phyloP scores from a whole-genome alignment of 2,329 filamentous ascomycete species.

The Fusarium sp. region DNA sequence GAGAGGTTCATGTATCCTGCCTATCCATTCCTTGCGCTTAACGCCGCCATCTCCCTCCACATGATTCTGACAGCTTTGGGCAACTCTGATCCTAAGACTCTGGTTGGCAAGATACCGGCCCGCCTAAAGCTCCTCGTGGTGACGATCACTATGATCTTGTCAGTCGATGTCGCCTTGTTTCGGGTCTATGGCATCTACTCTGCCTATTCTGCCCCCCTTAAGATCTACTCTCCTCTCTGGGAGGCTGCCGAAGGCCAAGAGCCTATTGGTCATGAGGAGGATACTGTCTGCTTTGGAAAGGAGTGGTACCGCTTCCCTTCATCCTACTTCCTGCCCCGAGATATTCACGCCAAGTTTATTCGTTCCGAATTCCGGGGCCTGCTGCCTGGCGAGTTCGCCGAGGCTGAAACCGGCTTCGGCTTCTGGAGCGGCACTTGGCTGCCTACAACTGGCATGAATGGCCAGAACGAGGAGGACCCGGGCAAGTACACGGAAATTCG shows the following conservation, averaged over 20 bases:
- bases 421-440: constrained; percentile 89
- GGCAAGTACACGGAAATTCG: constrained; percentile 87
- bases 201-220: constrained; percentile 86
- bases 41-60: constrained; percentile 88
- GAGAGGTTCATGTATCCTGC: constrained; percentile 99
- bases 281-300: constrained; percentile 90
- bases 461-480: constrained; percentile 87
- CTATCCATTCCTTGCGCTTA: constrained; percentile 91
- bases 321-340: constrained; percentile 89
- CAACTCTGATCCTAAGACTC: constrained; percentile 75
- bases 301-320: constrained; percentile 99
- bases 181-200: constrained; percentile 84
- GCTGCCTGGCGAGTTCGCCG: constrained; percentile 90
- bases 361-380: constrained; percentile 92
- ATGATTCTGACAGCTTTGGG: constrained; percentile 84
- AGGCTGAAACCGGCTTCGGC: constrained; percentile 78
- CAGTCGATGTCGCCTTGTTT: constrained; percentile 76
- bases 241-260: constrained; percentile 63
- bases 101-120: constrained; percentile 81
- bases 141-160: constrained; percentile 72
- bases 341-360: constrained; percentile 89
- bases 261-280: constrained; percentile 71
- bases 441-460: constrained; percentile 89
- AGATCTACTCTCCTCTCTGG: constrained; percentile 78
- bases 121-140: constrained; percentile 80